phyloP scores from a whole-genome alignment of 805 yeast species.

The Suhomyces vadensis region DNA sequence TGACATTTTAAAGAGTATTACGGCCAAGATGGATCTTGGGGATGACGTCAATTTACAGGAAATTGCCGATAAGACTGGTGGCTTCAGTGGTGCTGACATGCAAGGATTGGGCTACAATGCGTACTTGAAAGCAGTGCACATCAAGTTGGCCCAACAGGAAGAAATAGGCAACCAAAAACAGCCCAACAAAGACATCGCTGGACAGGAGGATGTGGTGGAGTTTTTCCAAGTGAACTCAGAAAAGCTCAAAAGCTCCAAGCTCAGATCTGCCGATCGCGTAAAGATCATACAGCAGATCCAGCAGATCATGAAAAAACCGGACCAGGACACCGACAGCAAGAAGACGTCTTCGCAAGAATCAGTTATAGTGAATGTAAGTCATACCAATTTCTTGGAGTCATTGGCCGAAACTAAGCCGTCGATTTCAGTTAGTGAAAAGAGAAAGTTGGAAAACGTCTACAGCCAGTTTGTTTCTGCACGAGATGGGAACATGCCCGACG shows the following conservation, averaged over 20 bases:
- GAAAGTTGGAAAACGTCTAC: slow-evolving; percentile 65
- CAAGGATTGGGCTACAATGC: slow-evolving; percentile 93
- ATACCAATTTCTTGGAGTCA: slow-evolving; percentile 60
- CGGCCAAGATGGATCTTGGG: slow-evolving; percentile 59
- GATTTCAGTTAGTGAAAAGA: slow-evolving; percentile 70
- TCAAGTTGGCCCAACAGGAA: slow-evolving; percentile 55
- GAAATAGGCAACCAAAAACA: slow-evolving; percentile 13
- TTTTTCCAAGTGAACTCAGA: slow-evolving; percentile 45
- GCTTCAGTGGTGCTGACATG: slow-evolving; percentile 92
- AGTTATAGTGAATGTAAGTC: slow-evolving; percentile 46
- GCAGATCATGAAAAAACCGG: slow-evolving; percentile 28
- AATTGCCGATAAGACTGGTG: slow-evolving; percentile 63
- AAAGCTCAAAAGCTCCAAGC: slow-evolving; percentile 25
- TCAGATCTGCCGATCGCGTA: slow-evolving; percentile 42
- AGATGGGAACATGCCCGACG: slow-evolving; percentile 87
- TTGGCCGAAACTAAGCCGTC: slow-evolving; percentile 83
- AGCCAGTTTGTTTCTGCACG: slow-evolving; percentile 70
- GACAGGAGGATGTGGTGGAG: slow-evolving; percentile 26
- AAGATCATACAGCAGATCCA: slow-evolving; percentile 45
- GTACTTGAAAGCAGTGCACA: slow-evolving; percentile 80
- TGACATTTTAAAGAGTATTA: slow-evolving; percentile 65
- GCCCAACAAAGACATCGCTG: slow-evolving; percentile 9
- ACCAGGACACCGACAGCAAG: slow-evolving; percentile 6
- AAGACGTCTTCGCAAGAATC: slow-evolving; percentile 7
- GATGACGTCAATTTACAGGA: slow-evolving; percentile 50